Percentiles rank a stretch among this genome's conserved stretches.
These are phyloP conservation scores for Komagataella populi DNA, from an alignment of 805 yeast species.

Conservation along the genomic window DNA sequence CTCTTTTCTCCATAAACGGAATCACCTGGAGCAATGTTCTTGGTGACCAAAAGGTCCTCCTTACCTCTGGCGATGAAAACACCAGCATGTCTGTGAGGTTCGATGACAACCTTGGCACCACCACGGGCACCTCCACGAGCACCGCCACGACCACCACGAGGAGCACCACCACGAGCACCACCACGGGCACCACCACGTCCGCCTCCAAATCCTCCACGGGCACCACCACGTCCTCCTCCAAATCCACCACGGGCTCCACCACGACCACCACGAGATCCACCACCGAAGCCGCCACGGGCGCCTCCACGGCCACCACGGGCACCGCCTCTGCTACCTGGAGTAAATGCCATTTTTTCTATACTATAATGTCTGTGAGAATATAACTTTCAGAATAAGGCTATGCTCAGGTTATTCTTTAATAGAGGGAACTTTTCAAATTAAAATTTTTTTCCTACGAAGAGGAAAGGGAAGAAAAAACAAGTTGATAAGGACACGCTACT, in stretches of 20 bases:
- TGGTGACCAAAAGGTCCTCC: slow-evolving; percentile 95
- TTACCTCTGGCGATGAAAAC: slow-evolving; percentile 99
- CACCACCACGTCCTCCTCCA: slow-evolving; percentile 34
- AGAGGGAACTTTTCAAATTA: neutral
- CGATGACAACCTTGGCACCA: slow-evolving; percentile 93
- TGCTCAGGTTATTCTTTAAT: neutral
- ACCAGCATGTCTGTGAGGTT: slow-evolving; percentile 98
- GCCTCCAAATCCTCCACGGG: slow-evolving; percentile 33
- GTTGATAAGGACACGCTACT: neutral
- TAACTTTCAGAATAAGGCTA: slow-evolving; percentile 2
- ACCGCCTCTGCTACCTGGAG: slow-evolving; percentile 45
- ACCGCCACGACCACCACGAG: slow-evolving; percentile 46
- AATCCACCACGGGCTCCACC: slow-evolving; percentile 37
- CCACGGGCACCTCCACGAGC: slow-evolving; percentile 78
- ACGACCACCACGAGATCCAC: slow-evolving; percentile 34
- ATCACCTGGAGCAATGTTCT: slow-evolving; percentile 96
- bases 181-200: slow-evolving; percentile 44
- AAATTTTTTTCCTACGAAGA: neutral
- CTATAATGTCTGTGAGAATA: neutral
- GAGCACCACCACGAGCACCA: slow-evolving; percentile 44
- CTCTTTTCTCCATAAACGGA: slow-evolving; percentile 98
- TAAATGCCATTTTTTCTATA: slow-evolving; percentile 50
- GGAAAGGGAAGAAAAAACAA: neutral
- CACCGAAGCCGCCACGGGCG: slow-evolving; percentile 32
- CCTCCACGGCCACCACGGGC: slow-evolving; percentile 34